Percentiles rank a stretch among this genome's conserved stretches.
Evolutionary conservation across 345 rosid genomes (phyloP).

Genomic region (Euphorbia peplus): DNA sequence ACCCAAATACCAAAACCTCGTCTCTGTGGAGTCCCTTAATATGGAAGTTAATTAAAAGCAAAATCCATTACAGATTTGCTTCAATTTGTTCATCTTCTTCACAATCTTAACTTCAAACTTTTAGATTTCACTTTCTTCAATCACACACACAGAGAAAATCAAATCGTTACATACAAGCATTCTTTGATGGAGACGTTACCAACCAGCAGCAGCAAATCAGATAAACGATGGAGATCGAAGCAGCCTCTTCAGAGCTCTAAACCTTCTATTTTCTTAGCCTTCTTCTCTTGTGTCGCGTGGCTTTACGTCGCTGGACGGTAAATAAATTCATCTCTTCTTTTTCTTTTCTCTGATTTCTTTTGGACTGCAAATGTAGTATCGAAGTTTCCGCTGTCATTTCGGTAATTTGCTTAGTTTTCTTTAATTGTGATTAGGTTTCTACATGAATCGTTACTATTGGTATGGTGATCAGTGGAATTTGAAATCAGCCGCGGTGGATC

Average conservation of each 20-base stretch:
- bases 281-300: conserved; percentile 95
- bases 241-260: conserved; percentile 53
- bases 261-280: conserved; percentile 67
- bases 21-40: not conserved
- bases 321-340: conserved; percentile 26
- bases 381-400: not conserved
- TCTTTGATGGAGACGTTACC: conserved; percentile 62
- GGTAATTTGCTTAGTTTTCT: not conserved
- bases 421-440: not conserved
- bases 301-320: conserved; percentile 94
- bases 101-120: too few relatives aligned
- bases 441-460: not conserved
- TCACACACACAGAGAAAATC: too few relatives aligned
- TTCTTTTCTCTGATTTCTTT: conserved; percentile 3
- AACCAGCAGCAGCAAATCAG: conserved; percentile 50
- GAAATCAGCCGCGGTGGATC: not conserved
- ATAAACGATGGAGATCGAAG: conserved; percentile 70
- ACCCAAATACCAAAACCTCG: not conserved
- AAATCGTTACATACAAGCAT: too few relatives aligned
- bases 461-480: not conserved
- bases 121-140: too few relatives aligned
- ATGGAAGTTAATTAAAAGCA: conserved; percentile 1
- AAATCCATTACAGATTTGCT: not conserved
- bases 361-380: not conserved
- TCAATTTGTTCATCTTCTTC: not conserved